Evolutionary conservation across 331 rosid species (phyloP).

Genomic region (Malus hybrid): DNA sequence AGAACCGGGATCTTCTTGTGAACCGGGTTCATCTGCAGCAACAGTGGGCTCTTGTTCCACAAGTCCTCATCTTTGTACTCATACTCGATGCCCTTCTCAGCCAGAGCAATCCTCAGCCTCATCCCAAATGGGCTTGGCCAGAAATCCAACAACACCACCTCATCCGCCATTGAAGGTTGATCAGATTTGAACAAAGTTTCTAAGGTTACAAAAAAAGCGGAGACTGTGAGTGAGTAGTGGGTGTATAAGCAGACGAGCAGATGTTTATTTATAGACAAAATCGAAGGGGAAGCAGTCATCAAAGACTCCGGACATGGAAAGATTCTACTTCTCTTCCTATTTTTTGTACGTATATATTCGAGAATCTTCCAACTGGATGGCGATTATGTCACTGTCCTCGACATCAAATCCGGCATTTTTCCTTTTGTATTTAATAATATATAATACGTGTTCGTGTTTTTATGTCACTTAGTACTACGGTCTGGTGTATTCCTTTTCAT

Average conservation of each 20-base stretch:
- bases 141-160: neutral
- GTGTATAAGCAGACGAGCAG: too few relatives aligned
- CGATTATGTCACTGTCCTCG: too few relatives aligned
- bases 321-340: too few relatives aligned
- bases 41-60: conserved; percentile 7
- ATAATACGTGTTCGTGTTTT: too few relatives aligned
- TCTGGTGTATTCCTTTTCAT: too few relatives aligned
- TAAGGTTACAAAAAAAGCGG: neutral
- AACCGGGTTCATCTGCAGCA: conserved; percentile 10
- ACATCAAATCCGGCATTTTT: too few relatives aligned
- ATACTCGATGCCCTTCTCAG: neutral
- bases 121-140: neutral
- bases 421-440: too few relatives aligned
- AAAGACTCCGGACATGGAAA: too few relatives aligned
- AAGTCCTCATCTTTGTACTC: conserved; percentile 8
- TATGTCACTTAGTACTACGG: too few relatives aligned
- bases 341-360: too few relatives aligned
- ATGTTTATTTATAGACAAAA: neutral
- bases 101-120: conserved; percentile 5
- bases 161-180: neutral
- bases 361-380: too few relatives aligned
- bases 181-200: too few relatives aligned
- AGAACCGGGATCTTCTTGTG: conserved; percentile 14
- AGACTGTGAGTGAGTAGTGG: neutral
- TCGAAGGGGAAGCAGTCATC: neutral